Percentiles rank a stretch among this genome's conserved stretches.
These are phyloP conservation scores for Claviceps cyperi DNA, from an alignment of 2,329 filamentous ascomycete species.

Conservation along the genomic window DNA sequence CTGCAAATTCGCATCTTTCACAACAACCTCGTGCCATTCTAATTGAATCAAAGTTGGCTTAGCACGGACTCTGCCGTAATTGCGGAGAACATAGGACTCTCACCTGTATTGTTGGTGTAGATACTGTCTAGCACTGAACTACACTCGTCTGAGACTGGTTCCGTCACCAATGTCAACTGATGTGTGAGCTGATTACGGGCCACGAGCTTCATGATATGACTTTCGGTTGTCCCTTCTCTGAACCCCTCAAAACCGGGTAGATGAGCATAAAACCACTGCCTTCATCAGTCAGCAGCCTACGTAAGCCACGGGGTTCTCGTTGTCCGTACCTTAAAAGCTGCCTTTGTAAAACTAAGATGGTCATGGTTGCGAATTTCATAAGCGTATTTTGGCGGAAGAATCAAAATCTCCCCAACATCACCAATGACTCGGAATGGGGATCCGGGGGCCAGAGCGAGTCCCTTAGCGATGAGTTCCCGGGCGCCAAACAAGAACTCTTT, in stretches of 20 bases:
- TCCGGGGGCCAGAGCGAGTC: not conserved
- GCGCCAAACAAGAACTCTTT: not conserved
- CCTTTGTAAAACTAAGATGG: not conserved
- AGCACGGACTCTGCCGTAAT: not conserved
- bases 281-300: not conserved
- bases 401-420: conserved; percentile 1
- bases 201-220: conserved; percentile 1
- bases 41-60: not conserved
- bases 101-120: not conserved
- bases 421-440: not conserved
- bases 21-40: not conserved
- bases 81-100: not conserved
- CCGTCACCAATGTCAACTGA: not conserved
- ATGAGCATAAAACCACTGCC: conserved; percentile 2
- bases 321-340: not conserved
- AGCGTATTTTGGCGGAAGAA: conserved; percentile 1
- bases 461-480: not conserved
- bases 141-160: conserved; percentile 1
- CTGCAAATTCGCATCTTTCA: not conserved
- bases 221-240: not conserved
- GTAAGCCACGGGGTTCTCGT: not conserved
- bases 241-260: not conserved
- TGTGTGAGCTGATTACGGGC: not conserved
- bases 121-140: not conserved
- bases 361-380: conserved; percentile 2